phyloP scores from a whole-genome alignment of 345 rosid genomes.

The Hibiscus syriacus region DNA sequence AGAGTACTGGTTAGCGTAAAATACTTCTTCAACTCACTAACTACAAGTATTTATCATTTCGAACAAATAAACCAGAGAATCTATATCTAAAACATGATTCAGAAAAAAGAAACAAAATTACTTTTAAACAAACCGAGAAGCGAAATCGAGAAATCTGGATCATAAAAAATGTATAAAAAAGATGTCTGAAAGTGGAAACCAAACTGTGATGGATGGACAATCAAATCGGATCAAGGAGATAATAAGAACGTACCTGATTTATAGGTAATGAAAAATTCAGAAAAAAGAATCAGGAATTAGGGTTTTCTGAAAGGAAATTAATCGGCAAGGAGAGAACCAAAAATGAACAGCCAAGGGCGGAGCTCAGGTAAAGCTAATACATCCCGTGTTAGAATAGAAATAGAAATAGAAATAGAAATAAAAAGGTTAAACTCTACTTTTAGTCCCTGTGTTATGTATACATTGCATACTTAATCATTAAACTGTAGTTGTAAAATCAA shows the following conservation, averaged over 20 bases:
- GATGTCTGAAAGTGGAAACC: not conserved
- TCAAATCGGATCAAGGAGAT: not conserved
- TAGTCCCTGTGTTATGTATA: no score
- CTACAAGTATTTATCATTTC: not conserved
- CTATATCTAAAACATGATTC: not conserved
- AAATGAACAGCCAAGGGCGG: not conserved
- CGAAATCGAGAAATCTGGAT: not conserved
- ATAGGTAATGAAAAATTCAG: not conserved
- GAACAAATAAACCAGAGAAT: not conserved
- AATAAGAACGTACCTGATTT: not conserved
- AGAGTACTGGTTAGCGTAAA: not conserved
- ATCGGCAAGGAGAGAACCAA: not conserved
- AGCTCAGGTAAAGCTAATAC: not conserved
- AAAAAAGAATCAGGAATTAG: not conserved
- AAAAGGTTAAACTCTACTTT: no score
- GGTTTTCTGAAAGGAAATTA: not conserved
- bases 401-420: not conserved
- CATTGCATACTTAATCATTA: no score
- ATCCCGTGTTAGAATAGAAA: not conserved
- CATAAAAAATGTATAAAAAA: not conserved
- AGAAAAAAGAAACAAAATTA: not conserved
- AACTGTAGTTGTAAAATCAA: no score
- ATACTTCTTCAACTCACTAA: not conserved
- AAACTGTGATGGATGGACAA: not conserved
- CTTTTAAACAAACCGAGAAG: not conserved